A percentile compares a stretch with the other conserved stretches of the same genome.
Conservation (phyloP, 257 asterid genomes). For the Datura wrightii region DNA sequence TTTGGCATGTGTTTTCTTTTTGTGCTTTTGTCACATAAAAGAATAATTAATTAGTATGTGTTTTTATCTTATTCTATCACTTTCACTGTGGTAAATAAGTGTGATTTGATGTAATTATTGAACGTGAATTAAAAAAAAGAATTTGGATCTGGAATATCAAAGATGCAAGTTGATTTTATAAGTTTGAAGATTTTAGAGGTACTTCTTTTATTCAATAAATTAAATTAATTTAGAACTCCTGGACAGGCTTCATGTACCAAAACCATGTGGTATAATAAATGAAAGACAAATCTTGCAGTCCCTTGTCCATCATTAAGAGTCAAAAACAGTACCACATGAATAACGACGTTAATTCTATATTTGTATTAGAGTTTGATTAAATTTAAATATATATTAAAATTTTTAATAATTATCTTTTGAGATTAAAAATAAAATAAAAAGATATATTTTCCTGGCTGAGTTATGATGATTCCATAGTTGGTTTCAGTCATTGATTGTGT, state of each 20-base stretch:
- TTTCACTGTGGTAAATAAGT: neutral
- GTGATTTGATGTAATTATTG: neutral
- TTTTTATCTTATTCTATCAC: neutral
- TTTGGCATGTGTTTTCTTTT: neutral
- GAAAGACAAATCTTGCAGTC: neutral
- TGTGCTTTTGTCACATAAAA: neutral
- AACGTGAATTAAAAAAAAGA: neutral
- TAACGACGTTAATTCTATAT: neutral
- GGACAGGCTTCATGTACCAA: neutral
- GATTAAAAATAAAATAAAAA: too few relatives aligned
- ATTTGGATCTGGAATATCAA: neutral
- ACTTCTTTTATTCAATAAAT: neutral
- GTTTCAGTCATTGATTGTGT: neutral
- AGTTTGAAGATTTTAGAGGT: neutral
- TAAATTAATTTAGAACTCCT: neutral
- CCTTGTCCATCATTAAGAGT: neutral
- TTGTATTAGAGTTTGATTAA: too few relatives aligned
- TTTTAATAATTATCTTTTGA: too few relatives aligned
- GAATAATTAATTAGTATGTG: neutral
- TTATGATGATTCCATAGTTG: neutral
- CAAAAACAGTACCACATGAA: neutral
- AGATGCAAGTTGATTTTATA: neutral
- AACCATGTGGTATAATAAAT: conserved; percentile 5
- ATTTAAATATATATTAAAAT: too few relatives aligned
- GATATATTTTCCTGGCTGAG: neutral